Percentiles rank a stretch among this genome's conserved stretches.
Evolutionary conservation across 2,329 filamentous ascomycete genomes (phyloP).

Genomic region (Polytolypa hystricis): DNA sequence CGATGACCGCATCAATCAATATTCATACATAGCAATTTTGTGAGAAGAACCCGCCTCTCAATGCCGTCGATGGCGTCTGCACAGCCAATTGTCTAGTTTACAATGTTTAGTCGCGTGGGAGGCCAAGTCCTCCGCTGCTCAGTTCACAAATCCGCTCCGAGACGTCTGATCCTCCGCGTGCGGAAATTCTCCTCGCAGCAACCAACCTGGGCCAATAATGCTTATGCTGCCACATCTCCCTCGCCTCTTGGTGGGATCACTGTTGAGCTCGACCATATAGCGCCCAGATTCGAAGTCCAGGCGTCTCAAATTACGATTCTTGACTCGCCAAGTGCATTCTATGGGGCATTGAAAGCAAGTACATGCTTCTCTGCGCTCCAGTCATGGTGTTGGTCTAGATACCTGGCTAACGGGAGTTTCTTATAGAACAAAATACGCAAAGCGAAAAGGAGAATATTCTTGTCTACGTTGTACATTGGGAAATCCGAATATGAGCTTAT

Average conservation of each 20-base stretch:
- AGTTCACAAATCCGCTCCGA: conserved; percentile 21
- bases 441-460: conserved; percentile 69
- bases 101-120: conserved; percentile 32
- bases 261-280: conserved; percentile 72
- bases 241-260: conserved; percentile 49
- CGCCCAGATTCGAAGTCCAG: conserved; percentile 78
- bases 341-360: conserved; percentile 71
- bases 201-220: conserved; percentile 15
- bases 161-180: conserved; percentile 21
- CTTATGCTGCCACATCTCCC: conserved; percentile 17
- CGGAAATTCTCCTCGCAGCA: conserved; percentile 30
- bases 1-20: too few relatives aligned
- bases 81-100: conserved; percentile 3
- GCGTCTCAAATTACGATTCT: conserved; percentile 73
- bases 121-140: conserved; percentile 27
- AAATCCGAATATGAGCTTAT: conserved; percentile 87
- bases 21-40: too few relatives aligned
- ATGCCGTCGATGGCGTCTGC: too few relatives aligned
- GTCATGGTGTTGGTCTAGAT: too few relatives aligned
- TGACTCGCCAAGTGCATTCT: conserved; percentile 76
- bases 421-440: conserved; percentile 64
- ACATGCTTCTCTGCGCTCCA: too few relatives aligned
- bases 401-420: conserved; percentile 10
- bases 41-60: too few relatives aligned
- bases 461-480: conserved; percentile 95